These are phyloP conservation scores for Aureobasidium leucospermi DNA, from an alignment of 2,329 filamentous ascomycete species.

Conservation along the genomic window DNA sequence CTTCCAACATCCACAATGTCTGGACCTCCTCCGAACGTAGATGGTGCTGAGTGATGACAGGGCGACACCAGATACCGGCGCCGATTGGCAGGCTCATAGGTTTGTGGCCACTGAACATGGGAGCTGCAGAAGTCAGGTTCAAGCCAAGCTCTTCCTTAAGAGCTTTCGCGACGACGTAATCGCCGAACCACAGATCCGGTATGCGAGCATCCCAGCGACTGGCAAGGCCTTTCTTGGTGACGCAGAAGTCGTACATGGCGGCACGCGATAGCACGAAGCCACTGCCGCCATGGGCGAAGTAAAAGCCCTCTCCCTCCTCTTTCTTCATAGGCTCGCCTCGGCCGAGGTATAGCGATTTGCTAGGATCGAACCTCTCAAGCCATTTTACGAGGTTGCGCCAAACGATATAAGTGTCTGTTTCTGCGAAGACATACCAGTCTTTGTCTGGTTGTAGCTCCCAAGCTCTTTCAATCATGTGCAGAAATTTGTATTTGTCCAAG, in stretches of 20 bases:
- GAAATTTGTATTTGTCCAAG: constrained; percentile 47
- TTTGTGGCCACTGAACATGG: constrained; percentile 20
- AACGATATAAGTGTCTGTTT: constrained; percentile 42
- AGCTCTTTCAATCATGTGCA: constrained; percentile 44
- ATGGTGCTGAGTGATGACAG: constrained; percentile 22
- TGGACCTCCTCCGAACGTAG: constrained; percentile 18
- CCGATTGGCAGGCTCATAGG: constrained; percentile 17
- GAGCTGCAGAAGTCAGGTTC: constrained; percentile 18
- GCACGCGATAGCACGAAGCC: constrained; percentile 22
- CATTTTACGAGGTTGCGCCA: constrained; percentile 38
- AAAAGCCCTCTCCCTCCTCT: constrained; percentile 14
- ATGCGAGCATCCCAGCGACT: constrained; percentile 20
- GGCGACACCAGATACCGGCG: constrained; percentile 21
- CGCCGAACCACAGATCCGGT: constrained; percentile 20
- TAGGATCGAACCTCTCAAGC: constrained; percentile 39
- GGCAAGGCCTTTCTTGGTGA: constrained; percentile 15
- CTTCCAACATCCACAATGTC: constrained; percentile 18
- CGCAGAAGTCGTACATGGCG: constrained; percentile 17
- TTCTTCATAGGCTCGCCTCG: constrained; percentile 14
- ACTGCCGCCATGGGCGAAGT: constrained; percentile 21
- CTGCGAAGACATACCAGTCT: constrained; percentile 46
- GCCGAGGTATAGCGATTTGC: constrained; percentile 38
- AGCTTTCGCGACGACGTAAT: constrained; percentile 21
- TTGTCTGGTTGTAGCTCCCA: constrained; percentile 38
- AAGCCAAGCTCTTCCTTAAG: constrained; percentile 21